These are phyloP conservation scores for Venturia pyrina DNA, from an alignment of 2,329 filamentous ascomycete species.

Conservation along the genomic window DNA sequence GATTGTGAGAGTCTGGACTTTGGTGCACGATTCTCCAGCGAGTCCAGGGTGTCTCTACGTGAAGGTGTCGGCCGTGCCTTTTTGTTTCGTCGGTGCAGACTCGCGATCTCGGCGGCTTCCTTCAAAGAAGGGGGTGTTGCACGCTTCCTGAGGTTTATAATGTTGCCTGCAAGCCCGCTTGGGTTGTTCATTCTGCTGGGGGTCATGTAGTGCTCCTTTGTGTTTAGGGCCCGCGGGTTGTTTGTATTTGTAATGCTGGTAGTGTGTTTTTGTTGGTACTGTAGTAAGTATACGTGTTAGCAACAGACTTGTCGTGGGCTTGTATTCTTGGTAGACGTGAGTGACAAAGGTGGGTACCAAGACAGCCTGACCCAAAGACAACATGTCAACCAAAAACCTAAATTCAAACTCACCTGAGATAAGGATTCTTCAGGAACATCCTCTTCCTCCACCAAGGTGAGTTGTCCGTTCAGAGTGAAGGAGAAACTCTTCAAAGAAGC, in stretches of 20 bases:
- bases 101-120: constrained; percentile 42
- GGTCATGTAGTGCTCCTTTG: background rate
- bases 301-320: background rate
- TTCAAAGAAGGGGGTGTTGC: constrained; percentile 44
- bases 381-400: background rate
- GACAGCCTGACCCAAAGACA: background rate
- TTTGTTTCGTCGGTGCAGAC: constrained; percentile 40
- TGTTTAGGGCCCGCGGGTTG: background rate
- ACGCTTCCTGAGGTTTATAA: constrained; percentile 31
- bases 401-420: constrained; percentile 38
- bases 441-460: constrained; percentile 53
- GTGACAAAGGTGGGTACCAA: background rate
- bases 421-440: constrained; percentile 46
- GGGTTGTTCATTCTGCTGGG: background rate
- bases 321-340: background rate
- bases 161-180: background rate
- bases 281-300: background rate
- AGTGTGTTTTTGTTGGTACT: background rate
- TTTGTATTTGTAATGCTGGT: too few species aligned
- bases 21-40: constrained; percentile 7
- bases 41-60: constrained; percentile 9
- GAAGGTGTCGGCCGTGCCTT: constrained; percentile 29
- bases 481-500: constrained; percentile 66
- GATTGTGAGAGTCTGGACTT: constrained; percentile 11
- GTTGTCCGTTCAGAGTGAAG: constrained; percentile 56